Evolutionary conservation across 2,329 filamentous ascomycete species (phyloP).

Genomic region (Fusarium sp.): DNA sequence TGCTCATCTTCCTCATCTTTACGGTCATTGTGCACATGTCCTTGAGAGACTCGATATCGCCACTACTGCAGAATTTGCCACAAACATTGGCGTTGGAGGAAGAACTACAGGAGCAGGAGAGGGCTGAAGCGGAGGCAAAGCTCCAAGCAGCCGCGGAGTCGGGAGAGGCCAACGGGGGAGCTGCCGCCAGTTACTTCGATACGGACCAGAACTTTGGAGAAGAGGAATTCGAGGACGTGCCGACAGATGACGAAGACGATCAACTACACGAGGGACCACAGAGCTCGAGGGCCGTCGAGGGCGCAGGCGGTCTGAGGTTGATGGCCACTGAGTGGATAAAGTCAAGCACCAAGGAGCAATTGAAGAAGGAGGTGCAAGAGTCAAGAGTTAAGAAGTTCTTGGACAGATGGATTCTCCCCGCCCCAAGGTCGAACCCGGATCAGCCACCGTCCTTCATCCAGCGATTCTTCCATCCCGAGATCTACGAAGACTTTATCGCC

Average conservation of each 20-base stretch:
- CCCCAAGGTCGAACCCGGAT: slow-evolving; percentile 38
- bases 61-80: slow-evolving; percentile 80
- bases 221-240: slow-evolving; percentile 40
- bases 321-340: slow-evolving; percentile 48
- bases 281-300: slow-evolving; percentile 49
- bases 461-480: slow-evolving; percentile 80
- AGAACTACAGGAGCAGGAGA: slow-evolving; percentile 53
- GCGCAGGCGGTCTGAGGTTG: slow-evolving; percentile 46
- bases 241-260: slow-evolving; percentile 42
- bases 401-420: slow-evolving; percentile 40
- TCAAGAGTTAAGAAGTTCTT: slow-evolving; percentile 42
- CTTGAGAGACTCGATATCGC: slow-evolving; percentile 76
- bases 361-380: slow-evolving; percentile 36
- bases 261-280: slow-evolving; percentile 30
- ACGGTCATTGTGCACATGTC: slow-evolving; percentile 78
- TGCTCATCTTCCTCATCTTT: slow-evolving; percentile 79
- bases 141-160: slow-evolving; percentile 36
- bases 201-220: slow-evolving; percentile 47
- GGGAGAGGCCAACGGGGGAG: slow-evolving; percentile 24
- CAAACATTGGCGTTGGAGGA: slow-evolving; percentile 70
- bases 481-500: slow-evolving; percentile 75
- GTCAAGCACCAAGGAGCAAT: slow-evolving; percentile 48
- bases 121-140: slow-evolving; percentile 55
- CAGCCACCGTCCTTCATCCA: slow-evolving; percentile 60
- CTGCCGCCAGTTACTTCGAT: slow-evolving; percentile 49